These are phyloP conservation scores for Aspergillus phoenicis DNA, from an alignment of 2,329 filamentous ascomycete genomes.

Conservation along the genomic window DNA sequence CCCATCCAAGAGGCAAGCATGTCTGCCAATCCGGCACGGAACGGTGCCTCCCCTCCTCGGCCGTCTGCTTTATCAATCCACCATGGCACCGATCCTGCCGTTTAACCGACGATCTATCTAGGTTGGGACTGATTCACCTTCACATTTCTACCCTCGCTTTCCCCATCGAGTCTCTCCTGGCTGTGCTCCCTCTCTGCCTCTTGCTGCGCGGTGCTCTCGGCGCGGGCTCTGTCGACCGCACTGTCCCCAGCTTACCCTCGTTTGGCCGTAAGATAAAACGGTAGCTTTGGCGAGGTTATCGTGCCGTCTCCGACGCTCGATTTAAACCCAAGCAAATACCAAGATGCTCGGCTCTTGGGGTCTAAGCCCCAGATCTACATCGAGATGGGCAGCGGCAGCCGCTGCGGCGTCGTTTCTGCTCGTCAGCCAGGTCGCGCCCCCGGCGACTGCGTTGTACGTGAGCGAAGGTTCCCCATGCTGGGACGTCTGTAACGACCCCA, in stretches of 20 bases:
- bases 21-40: conserved; percentile 8
- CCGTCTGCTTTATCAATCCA: conserved; percentile 6
- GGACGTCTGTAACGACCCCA: conserved; percentile 32
- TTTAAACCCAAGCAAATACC: background rate
- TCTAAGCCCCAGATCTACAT: conserved; percentile 14
- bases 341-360: conserved; percentile 27
- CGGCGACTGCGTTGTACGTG: conserved; percentile 32
- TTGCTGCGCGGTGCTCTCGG: conserved; percentile 2
- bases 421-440: conserved; percentile 26
- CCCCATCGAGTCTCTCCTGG: background rate
- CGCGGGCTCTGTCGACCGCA: conserved; percentile 5
- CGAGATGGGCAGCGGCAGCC: conserved; percentile 23
- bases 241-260: background rate
- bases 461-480: conserved; percentile 45
- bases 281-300: background rate
- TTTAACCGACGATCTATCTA: conserved; percentile 7
- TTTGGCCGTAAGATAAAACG: conserved; percentile 1
- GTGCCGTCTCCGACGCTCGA: background rate
- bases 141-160: conserved; percentile 8
- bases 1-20: background rate
- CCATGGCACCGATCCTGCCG: conserved; percentile 10
- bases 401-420: conserved; percentile 12
- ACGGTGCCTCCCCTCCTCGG: background rate
- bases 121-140: conserved; percentile 1
- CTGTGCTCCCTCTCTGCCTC: background rate